Base-by-base conservation (phyloP, 1,284 basidiomycete species). In the Irpex sp. region DNA sequence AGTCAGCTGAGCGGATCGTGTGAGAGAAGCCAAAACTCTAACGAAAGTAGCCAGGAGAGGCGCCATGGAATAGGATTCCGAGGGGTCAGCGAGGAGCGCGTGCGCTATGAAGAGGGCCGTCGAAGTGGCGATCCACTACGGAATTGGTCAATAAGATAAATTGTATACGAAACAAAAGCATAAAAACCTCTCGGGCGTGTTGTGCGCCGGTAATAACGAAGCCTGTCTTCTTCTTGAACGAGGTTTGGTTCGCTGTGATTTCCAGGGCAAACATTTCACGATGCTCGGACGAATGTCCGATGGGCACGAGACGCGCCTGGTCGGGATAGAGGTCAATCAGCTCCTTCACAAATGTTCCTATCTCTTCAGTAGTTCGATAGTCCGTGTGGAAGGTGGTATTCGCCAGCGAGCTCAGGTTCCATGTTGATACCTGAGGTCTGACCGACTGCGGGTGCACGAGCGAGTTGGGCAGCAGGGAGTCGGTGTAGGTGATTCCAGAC, bases 71-170 rank as follows among this genome's bases (percentile, higher is more conserved):
- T 79, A 78, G 17, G 74, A 68, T 63, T 86, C 80, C 1, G 80
- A 75, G 0, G 77, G 66, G 61, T 85, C 76, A 2, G 85, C 75
- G 2, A 89, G 78, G 5, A 94, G 79, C 0, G 86, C 81, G 71
- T 94, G 92, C 0, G 88, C 81, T 57, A 94, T 76, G 74, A 93
- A 94, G 9, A 93, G 76, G 0, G 90, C 79, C 0, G 92, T 83
- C 0, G 92, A 83, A 0, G 90, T 87, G 0, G 92, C 88, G 57
- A 95, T 84, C 93, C 93, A 95, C 88, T 94, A 64, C 35, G 55
- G 31, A 49, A 11, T 1, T 15, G 43, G 46, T 19, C n/a, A 55
- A 37, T 55, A 1, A 43, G 35, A 19, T 9, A 15, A 31, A 33
- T 5, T 31, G 57, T n/a, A 15, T 31, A 55, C 11, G 37, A 39